Evolutionary conservation across 2,329 filamentous ascomycete genomes (phyloP).

Genomic region (Clarireedia hainanense): DNA sequence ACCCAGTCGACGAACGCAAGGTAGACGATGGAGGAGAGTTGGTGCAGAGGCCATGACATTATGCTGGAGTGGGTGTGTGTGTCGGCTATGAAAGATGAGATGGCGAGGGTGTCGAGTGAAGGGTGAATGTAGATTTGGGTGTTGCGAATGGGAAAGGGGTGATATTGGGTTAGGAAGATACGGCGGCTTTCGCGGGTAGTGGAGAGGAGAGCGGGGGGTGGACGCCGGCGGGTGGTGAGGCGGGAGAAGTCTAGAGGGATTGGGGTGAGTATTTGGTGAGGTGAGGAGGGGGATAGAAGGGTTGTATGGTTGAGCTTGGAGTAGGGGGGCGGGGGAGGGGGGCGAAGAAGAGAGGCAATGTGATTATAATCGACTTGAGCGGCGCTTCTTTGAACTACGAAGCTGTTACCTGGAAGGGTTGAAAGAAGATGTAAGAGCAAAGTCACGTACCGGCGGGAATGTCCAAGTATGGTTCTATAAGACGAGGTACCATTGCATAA

Average conservation of each 20-base stretch:
- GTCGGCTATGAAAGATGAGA: neutral
- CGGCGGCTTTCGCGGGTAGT: neutral
- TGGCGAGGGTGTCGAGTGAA: neutral
- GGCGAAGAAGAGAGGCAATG: too few relatives aligned
- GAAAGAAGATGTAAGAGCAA: too few relatives aligned
- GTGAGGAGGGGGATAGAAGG: neutral
- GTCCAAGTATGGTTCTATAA: slow-evolving; percentile 12
- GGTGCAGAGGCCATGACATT: neutral
- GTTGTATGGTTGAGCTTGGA: neutral
- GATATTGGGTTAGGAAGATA: slow-evolving; percentile 2
- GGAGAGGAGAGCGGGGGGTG: neutral
- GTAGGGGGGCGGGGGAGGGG: too few relatives aligned
- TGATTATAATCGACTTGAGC: too few relatives aligned
- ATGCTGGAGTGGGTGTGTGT: neutral
- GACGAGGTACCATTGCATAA: slow-evolving; percentile 7
- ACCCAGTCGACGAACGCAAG: neutral
- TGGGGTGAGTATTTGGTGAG: neutral
- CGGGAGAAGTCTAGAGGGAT: neutral
- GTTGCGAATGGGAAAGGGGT: neutral
- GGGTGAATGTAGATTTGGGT: neutral
- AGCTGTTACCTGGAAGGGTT: too few relatives aligned
- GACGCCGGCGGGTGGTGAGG: neutral
- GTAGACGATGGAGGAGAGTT: neutral
- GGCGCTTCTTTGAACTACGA: too few relatives aligned
- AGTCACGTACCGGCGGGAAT: neutral